Evolutionary conservation across 352 stramenopile genomes (phyloP).

Genomic region (Phytophthora syringae): DNA sequence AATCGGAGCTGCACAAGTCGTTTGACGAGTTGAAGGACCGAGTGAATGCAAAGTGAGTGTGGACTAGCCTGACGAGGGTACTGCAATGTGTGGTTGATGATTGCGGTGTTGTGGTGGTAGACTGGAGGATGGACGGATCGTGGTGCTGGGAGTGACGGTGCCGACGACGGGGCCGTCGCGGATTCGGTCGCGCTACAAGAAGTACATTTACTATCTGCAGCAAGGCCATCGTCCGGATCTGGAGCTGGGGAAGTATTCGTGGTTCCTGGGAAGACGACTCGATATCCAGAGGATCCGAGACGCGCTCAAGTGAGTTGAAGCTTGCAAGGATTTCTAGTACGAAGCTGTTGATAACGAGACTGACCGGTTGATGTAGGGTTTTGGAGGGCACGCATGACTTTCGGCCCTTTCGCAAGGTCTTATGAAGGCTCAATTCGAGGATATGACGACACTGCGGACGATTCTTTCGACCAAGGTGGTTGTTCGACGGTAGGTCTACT

Average conservation of each 20-base stretch:
- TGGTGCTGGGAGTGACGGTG: constrained; percentile 53
- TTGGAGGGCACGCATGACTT: constrained; percentile 84
- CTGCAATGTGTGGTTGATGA: constrained; percentile 2
- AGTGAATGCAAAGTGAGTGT: constrained; percentile 61
- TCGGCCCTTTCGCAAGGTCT: constrained; percentile 77
- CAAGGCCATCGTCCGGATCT: constrained; percentile 78
- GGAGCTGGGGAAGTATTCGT: constrained; percentile 77
- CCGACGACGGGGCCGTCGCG: constrained; percentile 47
- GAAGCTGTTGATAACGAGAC: not conserved
- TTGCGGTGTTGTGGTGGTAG: constrained; percentile 20
- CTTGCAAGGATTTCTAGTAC: not conserved
- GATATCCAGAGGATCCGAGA: constrained; percentile 66
- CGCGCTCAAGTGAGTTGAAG: constrained; percentile 54
- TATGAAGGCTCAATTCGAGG: constrained; percentile 55
- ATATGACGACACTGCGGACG: constrained; percentile 72
- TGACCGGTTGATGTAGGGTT: constrained; percentile 25
- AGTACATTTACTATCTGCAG: constrained; percentile 92
- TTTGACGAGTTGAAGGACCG: constrained; percentile 51
- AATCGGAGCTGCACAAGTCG: constrained; percentile 43
- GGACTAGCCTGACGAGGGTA: not conserved
- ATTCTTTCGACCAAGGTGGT: constrained; percentile 69
- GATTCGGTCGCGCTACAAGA: constrained; percentile 86
- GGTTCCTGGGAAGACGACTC: constrained; percentile 78
- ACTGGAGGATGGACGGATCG: constrained; percentile 47
- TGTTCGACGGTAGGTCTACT: constrained; percentile 51